Conservation (phyloP, 2,329 filamentous ascomycete species). For the Cladosporium cucumerinum region DNA sequence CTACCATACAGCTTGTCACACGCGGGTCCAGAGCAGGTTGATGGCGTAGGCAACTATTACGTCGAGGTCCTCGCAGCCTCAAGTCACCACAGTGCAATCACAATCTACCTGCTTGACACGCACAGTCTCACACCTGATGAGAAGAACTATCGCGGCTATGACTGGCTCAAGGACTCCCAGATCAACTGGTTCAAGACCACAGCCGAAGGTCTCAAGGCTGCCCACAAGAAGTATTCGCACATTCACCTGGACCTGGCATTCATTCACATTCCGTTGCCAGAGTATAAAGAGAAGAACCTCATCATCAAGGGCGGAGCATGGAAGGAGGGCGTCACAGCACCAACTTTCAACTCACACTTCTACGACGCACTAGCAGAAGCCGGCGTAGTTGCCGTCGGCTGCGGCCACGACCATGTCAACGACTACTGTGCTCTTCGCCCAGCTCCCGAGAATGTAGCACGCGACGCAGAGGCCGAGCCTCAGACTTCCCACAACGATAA, state of each 20-base stretch:
- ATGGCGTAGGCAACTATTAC: slow-evolving; percentile 92
- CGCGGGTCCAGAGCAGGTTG: slow-evolving; percentile 76
- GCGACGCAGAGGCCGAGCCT: slow-evolving; percentile 22
- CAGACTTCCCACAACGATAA: slow-evolving; percentile 14
- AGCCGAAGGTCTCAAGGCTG: slow-evolving; percentile 66
- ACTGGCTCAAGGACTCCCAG: slow-evolving; percentile 93
- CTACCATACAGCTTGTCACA: slow-evolving; percentile 87
- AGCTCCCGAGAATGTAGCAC: slow-evolving; percentile 20
- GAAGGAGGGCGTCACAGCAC: slow-evolving; percentile 82
- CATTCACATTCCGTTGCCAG: slow-evolving; percentile 92
- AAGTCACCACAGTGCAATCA: slow-evolving; percentile 83
- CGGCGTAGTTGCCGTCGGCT: slow-evolving; percentile 81
- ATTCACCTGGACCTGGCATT: slow-evolving; percentile 95
- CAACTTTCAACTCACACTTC: slow-evolving; percentile 88
- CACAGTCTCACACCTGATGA: slow-evolving; percentile 91
- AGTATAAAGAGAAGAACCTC: slow-evolving; percentile 66
- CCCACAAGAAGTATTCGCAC: slow-evolving; percentile 73
- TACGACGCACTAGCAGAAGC: slow-evolving; percentile 82
- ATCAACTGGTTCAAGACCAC: slow-evolving; percentile 92
- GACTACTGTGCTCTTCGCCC: slow-evolving; percentile 79
- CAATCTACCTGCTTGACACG: slow-evolving; percentile 91
- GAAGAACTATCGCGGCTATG: slow-evolving; percentile 83
- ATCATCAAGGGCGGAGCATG: slow-evolving; percentile 62
- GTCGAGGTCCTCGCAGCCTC: slow-evolving; percentile 83
- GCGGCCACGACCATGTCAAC: slow-evolving; percentile 94